These are phyloP conservation scores for Bruguiera hainesii DNA, from an alignment of 441 rosid genomes.

Conservation along the genomic window DNA sequence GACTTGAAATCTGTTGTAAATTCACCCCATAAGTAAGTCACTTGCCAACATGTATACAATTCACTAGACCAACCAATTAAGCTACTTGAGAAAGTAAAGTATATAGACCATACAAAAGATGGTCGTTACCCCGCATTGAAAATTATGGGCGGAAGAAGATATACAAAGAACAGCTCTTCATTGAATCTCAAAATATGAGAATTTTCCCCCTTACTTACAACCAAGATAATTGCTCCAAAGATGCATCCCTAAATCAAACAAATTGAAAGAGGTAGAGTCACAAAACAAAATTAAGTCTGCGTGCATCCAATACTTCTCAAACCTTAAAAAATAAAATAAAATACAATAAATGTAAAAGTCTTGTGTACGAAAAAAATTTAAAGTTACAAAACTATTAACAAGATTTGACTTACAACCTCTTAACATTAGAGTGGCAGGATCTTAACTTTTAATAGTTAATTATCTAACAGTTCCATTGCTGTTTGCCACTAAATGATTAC, in stretches of 20 bases:
- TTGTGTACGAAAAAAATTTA: no score
- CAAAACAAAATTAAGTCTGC: neutral
- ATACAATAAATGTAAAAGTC: no score
- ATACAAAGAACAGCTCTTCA: slow-evolving; percentile 85
- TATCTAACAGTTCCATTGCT: no score
- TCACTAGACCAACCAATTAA: neutral
- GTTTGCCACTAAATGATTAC: no score
- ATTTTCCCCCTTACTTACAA: slow-evolving; percentile 61
- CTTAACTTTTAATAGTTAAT: no score
- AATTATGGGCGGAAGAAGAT: slow-evolving; percentile 94
- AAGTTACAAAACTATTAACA: no score
- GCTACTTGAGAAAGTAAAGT: neutral
- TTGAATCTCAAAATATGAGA: slow-evolving; percentile 70
- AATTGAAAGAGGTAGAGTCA: neutral
- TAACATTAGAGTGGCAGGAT: no score
- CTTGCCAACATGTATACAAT: neutral
- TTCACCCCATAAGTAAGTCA: neutral
- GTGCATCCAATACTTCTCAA: no score
- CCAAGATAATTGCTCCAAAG: slow-evolving; percentile 57
- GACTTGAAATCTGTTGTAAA: slow-evolving; percentile 67
- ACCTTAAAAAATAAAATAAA: no score
- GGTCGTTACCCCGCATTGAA: slow-evolving; percentile 84
- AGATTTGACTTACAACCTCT: no score
- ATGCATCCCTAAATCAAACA: slow-evolving; percentile 49
- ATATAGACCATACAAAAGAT: no score